These are phyloP conservation scores for Marchantia paleacea DNA, from an alignment of 225 moss, liverwort and hornwort species.

Conservation along the genomic window DNA sequence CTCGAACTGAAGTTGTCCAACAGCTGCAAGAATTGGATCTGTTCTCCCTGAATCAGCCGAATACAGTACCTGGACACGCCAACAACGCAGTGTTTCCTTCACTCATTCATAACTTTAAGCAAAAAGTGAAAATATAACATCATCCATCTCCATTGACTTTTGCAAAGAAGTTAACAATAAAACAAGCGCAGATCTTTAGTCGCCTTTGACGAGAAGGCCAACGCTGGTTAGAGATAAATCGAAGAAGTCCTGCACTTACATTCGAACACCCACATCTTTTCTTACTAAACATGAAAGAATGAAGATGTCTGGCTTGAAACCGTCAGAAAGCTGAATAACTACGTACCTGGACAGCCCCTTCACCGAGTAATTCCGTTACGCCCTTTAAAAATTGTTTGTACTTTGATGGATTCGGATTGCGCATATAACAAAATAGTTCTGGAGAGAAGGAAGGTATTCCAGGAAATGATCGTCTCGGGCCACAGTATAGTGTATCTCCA, in stretches of 20 bases:
- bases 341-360: conserved; percentile 93
- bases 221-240: background rate
- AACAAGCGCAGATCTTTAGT: background rate
- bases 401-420: conserved; percentile 92
- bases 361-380: conserved; percentile 77
- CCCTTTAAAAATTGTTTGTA: conserved; percentile 96
- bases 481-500: conserved; percentile 86
- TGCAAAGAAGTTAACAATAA: background rate
- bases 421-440: conserved; percentile 85
- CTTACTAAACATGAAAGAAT: background rate
- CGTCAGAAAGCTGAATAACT: background rate
- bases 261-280: background rate
- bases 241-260: background rate
- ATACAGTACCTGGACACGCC: conserved; percentile 61
- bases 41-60: conserved; percentile 80
- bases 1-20: conserved; percentile 98
- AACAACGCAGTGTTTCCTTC: background rate
- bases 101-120: background rate
- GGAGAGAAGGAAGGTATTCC: conserved; percentile 98
- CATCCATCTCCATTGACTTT: too few relatives aligned
- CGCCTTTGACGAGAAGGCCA: background rate
- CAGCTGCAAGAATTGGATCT: conserved; percentile 95
- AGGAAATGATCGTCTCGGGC: conserved; percentile 75
- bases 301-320: background rate
- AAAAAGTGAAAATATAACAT: too few relatives aligned